A percentile compares a stretch with the other conserved stretches of the same genome.
phyloP scores from a whole-genome alignment of 345 rosid species.

The Salix dunnii region DNA sequence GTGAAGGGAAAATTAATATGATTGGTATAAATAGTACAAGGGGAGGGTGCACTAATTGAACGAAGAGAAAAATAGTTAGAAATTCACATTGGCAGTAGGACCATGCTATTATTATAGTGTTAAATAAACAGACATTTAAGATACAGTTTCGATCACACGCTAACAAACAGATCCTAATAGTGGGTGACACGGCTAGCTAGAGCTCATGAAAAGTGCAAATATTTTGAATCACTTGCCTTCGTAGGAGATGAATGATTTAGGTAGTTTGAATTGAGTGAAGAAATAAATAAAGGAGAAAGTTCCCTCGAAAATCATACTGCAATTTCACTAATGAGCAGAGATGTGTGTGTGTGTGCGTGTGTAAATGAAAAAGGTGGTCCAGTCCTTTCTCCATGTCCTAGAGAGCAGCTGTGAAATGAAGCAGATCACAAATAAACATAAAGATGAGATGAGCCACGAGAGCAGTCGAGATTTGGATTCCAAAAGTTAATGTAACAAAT shows the following conservation, averaged over 20 bases:
- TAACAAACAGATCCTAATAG: no score
- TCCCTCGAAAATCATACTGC: neutral
- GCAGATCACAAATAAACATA: neutral
- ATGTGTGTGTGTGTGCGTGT: no score
- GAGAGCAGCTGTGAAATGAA: neutral
- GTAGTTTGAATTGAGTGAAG: no score
- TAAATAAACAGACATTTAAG: no score
- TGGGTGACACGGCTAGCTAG: neutral
- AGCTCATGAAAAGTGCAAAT: neutral
- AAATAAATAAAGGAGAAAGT: neutral
- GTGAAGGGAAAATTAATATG: neutral
- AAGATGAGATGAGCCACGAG: slow-evolving; percentile 9
- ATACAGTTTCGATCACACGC: no score
- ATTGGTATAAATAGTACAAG: neutral
- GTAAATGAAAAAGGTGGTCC: neutral
- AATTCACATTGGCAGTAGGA: no score
- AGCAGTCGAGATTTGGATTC: slow-evolving; percentile 39
- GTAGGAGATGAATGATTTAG: no score
- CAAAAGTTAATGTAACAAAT: slow-evolving; percentile 13
- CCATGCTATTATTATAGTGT: no score
- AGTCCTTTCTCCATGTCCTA: neutral
- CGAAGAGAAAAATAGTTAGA: neutral
- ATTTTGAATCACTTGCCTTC: neutral
- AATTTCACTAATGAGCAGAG: neutral
- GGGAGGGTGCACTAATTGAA: neutral